Percentiles rank a stretch among this genome's conserved stretches.
Evolutionary conservation across 768 basidiomycete species (phyloP).

Genomic region (Cyclocybe cylindracea): DNA sequence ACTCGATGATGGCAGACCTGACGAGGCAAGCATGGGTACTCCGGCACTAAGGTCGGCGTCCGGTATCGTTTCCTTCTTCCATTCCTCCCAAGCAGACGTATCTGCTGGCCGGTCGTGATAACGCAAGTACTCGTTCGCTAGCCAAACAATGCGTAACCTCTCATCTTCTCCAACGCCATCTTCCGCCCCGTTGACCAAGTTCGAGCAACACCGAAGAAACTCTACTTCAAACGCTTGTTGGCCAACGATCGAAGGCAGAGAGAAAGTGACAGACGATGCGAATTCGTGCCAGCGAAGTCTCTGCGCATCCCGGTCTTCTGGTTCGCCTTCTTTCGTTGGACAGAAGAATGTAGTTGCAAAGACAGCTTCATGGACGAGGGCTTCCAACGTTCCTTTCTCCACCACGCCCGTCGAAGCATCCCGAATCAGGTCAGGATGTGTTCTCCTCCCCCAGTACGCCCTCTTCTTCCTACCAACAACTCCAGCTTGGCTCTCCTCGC

Average conservation of each 20-base stretch:
- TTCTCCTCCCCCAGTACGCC: slow-evolving; percentile 75
- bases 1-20: slow-evolving; percentile 39
- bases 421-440: slow-evolving; percentile 69
- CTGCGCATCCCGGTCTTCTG: slow-evolving; percentile 14
- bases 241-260: slow-evolving; percentile 58
- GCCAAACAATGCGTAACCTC: slow-evolving; percentile 57
- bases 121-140: slow-evolving; percentile 64
- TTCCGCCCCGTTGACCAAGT: slow-evolving; percentile 59
- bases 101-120: slow-evolving; percentile 59
- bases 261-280: slow-evolving; percentile 59
- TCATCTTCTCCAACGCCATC: slow-evolving; percentile 40
- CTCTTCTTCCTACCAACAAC: slow-evolving; percentile 53
- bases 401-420: slow-evolving; percentile 37
- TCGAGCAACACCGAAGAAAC: slow-evolving; percentile 64
- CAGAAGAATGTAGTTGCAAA: slow-evolving; percentile 65
- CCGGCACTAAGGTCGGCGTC: slow-evolving; percentile 30
- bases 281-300: slow-evolving; percentile 60
- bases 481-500: slow-evolving; percentile 16
- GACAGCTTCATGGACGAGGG: slow-evolving; percentile 78
- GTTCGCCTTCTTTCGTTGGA: slow-evolving; percentile 6
- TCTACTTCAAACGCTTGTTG: slow-evolving; percentile 67
- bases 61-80: slow-evolving; percentile 54
- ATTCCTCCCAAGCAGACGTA: slow-evolving; percentile 54
- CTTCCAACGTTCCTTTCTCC: slow-evolving; percentile 73
- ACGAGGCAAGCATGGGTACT: slow-evolving; percentile 8